Evolutionary conservation across 1,139 yeast species (phyloP).

Genomic region (Scheffersomyces illinoinensis): DNA sequence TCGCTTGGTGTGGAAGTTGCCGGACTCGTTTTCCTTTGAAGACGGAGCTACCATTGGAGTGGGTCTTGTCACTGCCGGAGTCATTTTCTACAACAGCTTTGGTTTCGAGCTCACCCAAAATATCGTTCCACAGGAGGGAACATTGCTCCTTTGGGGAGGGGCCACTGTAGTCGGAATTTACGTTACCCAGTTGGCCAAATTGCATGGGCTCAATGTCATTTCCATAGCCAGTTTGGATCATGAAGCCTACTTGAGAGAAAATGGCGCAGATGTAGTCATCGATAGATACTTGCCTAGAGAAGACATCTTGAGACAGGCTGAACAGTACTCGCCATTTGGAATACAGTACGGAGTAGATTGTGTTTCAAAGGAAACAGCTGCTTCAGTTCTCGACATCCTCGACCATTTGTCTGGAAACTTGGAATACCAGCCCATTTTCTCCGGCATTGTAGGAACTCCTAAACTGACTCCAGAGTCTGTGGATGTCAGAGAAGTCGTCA

Average conservation of each 20-base stretch:
- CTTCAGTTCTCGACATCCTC: slow-evolving; percentile 27
- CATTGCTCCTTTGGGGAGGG: slow-evolving; percentile 13
- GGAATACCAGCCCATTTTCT: slow-evolving; percentile 18
- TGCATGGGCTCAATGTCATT: slow-evolving; percentile 36
- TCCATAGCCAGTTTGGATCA: slow-evolving; percentile 35
- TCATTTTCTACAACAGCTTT: slow-evolving; percentile 35
- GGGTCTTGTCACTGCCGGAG: slow-evolving; percentile 47
- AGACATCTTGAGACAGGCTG: slow-evolving; percentile 18
- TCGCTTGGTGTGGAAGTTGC: slow-evolving; percentile 44
- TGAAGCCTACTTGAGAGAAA: slow-evolving; percentile 24
- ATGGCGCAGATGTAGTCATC: slow-evolving; percentile 43
- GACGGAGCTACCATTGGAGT: slow-evolving; percentile 51
- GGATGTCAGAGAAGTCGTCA: slow-evolving; percentile 29
- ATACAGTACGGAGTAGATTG: slow-evolving; percentile 43
- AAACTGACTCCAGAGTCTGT: slow-evolving; percentile 21
- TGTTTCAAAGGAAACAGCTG: slow-evolving; percentile 43
- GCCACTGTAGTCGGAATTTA: slow-evolving; percentile 46
- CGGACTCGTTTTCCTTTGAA: slow-evolving; percentile 27
- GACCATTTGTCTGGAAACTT: slow-evolving; percentile 8
- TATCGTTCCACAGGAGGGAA: slow-evolving; percentile 2
- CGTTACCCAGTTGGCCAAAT: slow-evolving; percentile 39
- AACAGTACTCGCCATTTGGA: background rate
- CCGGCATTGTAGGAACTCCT: slow-evolving; percentile 44
- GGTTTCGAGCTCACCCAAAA: slow-evolving; percentile 12
- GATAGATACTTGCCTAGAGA: slow-evolving; percentile 31